Conservation (phyloP, 805 yeast species). For the Saccharomyces paradoxus region DNA sequence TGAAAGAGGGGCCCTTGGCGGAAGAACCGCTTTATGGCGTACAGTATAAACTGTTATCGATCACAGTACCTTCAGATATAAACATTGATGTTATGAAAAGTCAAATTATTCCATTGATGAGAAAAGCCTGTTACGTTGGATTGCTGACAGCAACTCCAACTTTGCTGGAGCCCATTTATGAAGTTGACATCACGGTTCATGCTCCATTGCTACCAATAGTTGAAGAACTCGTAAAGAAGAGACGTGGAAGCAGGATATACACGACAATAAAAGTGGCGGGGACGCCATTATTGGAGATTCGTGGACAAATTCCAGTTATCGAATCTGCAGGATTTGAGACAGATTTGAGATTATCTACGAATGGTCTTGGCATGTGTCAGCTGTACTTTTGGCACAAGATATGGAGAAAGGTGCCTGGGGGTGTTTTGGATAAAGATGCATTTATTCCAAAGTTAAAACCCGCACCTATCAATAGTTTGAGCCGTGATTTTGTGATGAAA, state of each 20-base stretch:
- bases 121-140: conserved; percentile 80
- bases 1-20: conserved; percentile 84
- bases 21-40: conserved; percentile 71
- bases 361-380: conserved; percentile 69
- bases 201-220: conserved; percentile 41
- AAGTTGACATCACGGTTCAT: conserved; percentile 50
- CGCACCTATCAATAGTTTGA: conserved; percentile 59
- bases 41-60: conserved; percentile 60
- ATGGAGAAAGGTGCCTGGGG: conserved; percentile 84
- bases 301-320: conserved; percentile 72
- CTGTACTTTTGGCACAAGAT: conserved; percentile 45
- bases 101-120: conserved; percentile 72
- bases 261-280: conserved; percentile 54
- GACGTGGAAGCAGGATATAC: conserved; percentile 60
- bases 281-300: conserved; percentile 54
- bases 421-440: conserved; percentile 68
- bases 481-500: conserved; percentile 83
- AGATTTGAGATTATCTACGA: conserved; percentile 68
- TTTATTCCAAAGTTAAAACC: conserved; percentile 65
- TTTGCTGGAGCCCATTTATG: conserved; percentile 74
- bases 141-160: conserved; percentile 70
- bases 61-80: conserved; percentile 32
- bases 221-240: conserved; percentile 41
- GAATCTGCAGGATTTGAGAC: conserved; percentile 88
- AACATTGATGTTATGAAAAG: conserved; percentile 36